Evolutionary conservation across 2,329 filamentous ascomycete species (phyloP).

Genomic region (Fusarium lyarnte): DNA sequence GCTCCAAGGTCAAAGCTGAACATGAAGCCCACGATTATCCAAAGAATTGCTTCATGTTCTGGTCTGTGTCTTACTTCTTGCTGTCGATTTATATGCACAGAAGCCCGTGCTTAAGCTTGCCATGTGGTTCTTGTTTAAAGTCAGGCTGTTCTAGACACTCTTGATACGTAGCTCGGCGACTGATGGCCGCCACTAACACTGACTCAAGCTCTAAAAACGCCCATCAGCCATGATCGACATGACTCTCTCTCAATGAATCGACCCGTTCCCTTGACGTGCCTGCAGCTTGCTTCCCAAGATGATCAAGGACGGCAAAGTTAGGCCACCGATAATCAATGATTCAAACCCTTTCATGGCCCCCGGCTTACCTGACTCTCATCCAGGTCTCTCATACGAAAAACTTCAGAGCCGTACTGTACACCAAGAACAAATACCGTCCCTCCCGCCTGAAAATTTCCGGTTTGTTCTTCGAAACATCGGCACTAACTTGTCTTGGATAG

Average conservation of each 20-base stretch:
- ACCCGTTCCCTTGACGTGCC: neutral
- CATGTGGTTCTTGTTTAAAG: conserved; percentile 9
- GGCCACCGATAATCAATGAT: neutral
- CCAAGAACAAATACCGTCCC: neutral
- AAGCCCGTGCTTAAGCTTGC: neutral
- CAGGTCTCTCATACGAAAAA: neutral
- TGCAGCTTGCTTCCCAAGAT: neutral
- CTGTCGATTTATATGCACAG: neutral
- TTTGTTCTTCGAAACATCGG: neutral
- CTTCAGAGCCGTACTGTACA: neutral
- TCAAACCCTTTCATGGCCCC: neutral
- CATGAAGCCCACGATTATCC: neutral
- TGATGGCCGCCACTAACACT: neutral
- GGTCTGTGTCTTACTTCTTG: neutral
- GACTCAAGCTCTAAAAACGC: conserved; percentile 4
- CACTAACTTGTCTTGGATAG: conserved; percentile 6
- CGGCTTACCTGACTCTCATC: neutral
- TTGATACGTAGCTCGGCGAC: neutral
- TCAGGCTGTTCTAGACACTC: conserved; percentile 1
- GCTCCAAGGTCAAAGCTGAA: conserved; percentile 9
- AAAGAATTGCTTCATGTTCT: conserved; percentile 1
- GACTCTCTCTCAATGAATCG: neutral
- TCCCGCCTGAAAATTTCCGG: neutral
- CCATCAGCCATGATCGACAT: conserved; percentile 9
- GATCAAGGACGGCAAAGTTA: neutral